Evolutionary conservation across 768 basidiomycete species (phyloP), one percentile per base, ranked within the genome.

Genomic region (Agaricus blazei): DNA sequence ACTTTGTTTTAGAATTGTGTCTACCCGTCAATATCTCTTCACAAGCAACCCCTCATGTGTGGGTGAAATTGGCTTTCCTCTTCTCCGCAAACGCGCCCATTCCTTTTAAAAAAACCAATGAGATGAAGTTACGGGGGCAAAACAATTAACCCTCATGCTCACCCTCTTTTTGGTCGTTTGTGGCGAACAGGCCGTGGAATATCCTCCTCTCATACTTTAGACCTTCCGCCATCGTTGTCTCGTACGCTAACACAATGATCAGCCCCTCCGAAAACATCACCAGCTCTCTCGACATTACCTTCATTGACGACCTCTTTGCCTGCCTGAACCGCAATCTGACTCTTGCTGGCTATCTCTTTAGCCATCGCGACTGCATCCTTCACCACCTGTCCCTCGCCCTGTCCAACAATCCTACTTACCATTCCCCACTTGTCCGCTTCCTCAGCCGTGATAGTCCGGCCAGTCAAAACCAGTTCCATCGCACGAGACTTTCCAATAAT

Each of bases 61-160:
- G 79, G 29, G 84, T 85, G 73, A 93, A 99, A 24, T 81, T 77
- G 14, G 96, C 75, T 71, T 89, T 89, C 66, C 96, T 81, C 78
- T 98, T 99, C 71, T 97, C 91, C 9, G 85, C 84, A 64, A 99
- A 98, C 23, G 96, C 96, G 24, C 77, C 68, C 96, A 98, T 99
- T 19, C 96, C 95, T 96, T 61, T 26, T 34, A 6, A 27, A 29
- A 53, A 42, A 58, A 26, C 26, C 45, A 50, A 43, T n/a, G 9
- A 5, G 8, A 12, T 48, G 28, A 43, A 7, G 12, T 4, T 11
- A 4, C n/a, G 19, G 23, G 0, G 23, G 19, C 24, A 9, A 9
- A 15, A 27, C 56, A 44, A 37, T 9, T n/a, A 59, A 37, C 63
- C 61, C 26, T 47, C 19, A 51, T 28, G 71, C 87, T 58, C 63